Base-by-base conservation (phyloP, 257 asterid genomes). In the Cordia subcordata region DNA sequence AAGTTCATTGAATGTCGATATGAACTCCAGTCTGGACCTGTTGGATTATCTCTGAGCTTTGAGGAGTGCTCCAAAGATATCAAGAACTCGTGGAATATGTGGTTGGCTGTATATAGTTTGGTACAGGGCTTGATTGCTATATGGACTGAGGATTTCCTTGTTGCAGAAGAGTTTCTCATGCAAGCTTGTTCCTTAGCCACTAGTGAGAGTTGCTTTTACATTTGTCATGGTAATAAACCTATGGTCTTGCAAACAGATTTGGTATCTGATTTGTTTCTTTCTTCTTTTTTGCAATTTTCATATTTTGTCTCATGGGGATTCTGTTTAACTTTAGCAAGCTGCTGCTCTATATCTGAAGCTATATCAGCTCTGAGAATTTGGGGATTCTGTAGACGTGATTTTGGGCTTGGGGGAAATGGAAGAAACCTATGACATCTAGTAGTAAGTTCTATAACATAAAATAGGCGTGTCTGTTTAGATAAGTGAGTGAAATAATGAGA, bases 91-190 rank as follows among this genome's bases (percentile, higher is more conserved):
- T 68, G 88, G 89, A 77, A 81, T 71, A 60, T 72, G 66, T 88
- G 98, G 98, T 69, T 67, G 75, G 87, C 88, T 56, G 62, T 81
- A 58, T 86, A 64, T 67, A 74, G 68, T 61, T 68, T 92, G 83
- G 94, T 88, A 57, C 90, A 86, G 71, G 96, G 98, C 59, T 79
- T 92, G 74, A 57, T 78, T 84, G 89, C 96, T 67, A 69, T 77
- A 56, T 71, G 72, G 78, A 56, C 49, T 15, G 81, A 84, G 60
- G 86, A 92, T 77, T 77, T 81, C 45, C 68, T 75, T 60, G 82
- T 73, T 39, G 96, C 95, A 55, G 95, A 88, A 84, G 85, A 79
- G 63, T 77, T 72, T 61, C 76, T 92, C 64, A 49, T 73, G 55
- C 83, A 76, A 77, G 96, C 98, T 55, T 84, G 96, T 72, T 77